These are phyloP conservation scores for Suillus clintonianus DNA, from an alignment of 768 basidiomycete genomes.

Conservation along the genomic window DNA sequence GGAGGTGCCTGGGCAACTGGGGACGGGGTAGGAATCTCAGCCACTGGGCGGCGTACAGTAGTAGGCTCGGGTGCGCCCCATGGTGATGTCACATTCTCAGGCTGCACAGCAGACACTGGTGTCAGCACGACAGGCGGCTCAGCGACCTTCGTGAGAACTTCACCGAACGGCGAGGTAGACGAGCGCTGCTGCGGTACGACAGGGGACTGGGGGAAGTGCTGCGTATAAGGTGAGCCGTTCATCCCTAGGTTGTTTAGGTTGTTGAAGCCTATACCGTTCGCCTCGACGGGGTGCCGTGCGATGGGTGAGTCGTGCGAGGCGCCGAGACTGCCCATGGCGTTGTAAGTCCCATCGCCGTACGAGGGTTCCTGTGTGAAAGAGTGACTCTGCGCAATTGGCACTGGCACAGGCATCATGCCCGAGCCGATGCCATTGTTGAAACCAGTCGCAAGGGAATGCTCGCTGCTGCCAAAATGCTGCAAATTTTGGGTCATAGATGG, in stretches of 20 bases:
- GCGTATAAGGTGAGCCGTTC: constrained; percentile 21
- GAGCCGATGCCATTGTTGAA: constrained; percentile 21
- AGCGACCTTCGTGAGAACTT: constrained; percentile 18
- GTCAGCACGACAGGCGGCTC: constrained; percentile 22
- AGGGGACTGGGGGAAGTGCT: constrained; percentile 22
- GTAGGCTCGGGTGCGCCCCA: constrained; percentile 20
- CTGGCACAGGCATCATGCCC: constrained; percentile 15
- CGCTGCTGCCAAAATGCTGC: constrained; percentile 21
- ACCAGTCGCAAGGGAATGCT: constrained; percentile 27
- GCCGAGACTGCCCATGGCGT: constrained; percentile 20
- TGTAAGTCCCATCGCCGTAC: constrained; percentile 24
- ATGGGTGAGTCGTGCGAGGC: constrained; percentile 24
- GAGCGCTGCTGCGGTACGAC: constrained; percentile 24
- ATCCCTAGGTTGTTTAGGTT: constrained; percentile 11
- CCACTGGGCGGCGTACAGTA: constrained; percentile 16
- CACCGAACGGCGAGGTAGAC: constrained; percentile 22
- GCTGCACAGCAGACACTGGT: constrained; percentile 23
- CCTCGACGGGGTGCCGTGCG: constrained; percentile 23
- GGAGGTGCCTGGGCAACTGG: constrained; percentile 28
- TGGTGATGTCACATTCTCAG: constrained; percentile 18
- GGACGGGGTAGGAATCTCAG: not conserved
- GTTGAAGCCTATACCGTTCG: constrained; percentile 24
- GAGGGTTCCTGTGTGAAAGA: constrained; percentile 26
- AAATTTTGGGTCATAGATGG: constrained; percentile 23
- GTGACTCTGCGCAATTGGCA: constrained; percentile 23